Conservation (phyloP, 805 yeast genomes). For the Monosporozyma aquatica region DNA sequence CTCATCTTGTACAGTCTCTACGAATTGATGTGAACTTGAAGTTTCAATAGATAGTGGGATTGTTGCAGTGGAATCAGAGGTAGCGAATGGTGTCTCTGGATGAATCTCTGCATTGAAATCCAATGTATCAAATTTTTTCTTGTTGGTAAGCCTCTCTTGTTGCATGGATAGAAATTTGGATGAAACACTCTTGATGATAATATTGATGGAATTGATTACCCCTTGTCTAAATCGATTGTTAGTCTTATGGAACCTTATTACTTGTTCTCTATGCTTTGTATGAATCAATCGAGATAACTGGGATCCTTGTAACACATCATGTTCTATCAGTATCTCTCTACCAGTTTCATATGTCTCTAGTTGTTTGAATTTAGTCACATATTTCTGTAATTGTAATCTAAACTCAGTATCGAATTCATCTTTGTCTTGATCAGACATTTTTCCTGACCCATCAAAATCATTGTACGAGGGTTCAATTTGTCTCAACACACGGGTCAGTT, state of each 20-base stretch:
- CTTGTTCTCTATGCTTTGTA: constrained; percentile 24
- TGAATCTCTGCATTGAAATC: constrained; percentile 1
- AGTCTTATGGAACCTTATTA: neutral
- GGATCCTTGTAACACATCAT: constrained; percentile 16
- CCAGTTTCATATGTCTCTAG: constrained; percentile 45
- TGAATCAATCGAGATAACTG: constrained; percentile 21
- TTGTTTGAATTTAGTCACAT: constrained; percentile 41
- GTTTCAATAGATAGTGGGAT: constrained; percentile 10
- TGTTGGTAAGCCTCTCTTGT: constrained; percentile 35
- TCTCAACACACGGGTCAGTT: constrained; percentile 22
- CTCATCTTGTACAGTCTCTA: constrained; percentile 25
- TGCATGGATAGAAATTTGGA: constrained; percentile 41
- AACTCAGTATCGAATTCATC: constrained; percentile 49
- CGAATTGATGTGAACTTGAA: constrained; percentile 19
- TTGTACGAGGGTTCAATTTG: constrained; percentile 23
- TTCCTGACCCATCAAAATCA: neutral
- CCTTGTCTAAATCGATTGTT: constrained; percentile 40
- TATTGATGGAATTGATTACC: constrained; percentile 40
- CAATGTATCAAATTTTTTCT: constrained; percentile 30
- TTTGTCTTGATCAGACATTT: constrained; percentile 39
- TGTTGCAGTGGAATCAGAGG: neutral
- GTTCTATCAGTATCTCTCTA: constrained; percentile 28
- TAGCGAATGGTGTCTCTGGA: neutral
- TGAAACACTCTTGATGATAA: constrained; percentile 36
- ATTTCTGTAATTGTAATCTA: constrained; percentile 41